Base-by-base conservation (phyloP, 2,329 filamentous ascomycete species). In the Mollisiaceae sp. region DNA sequence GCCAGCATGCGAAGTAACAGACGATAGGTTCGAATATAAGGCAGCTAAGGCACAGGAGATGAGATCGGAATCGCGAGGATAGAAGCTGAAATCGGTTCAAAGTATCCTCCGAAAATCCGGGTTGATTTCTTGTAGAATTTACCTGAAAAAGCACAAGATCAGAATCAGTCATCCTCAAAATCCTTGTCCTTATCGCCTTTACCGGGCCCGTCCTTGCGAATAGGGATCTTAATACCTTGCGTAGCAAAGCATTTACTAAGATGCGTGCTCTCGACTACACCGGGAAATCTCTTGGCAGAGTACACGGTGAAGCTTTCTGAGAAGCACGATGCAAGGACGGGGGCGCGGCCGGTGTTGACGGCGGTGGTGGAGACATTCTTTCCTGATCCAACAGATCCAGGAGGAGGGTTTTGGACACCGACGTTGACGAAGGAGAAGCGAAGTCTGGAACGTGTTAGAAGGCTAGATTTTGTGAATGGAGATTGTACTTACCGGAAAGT, bases 261-360 rank as follows among this genome's bases (percentile, higher is more conserved):
- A 4, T 88, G 80, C 0, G 95, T 99, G 77, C 91, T 96, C 77
- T 98, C 94, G 65, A 97, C 97, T 1, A 99, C 95, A 47, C 95
- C 95, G 0, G 95, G 95, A 78, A 99, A 99, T 75, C 97, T 97
- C 84, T 99, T 99, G 57, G 95, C 95, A 2, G 92, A 97, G 79
- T 91, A 98, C 36, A 99, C 95, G 62, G 93, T 92, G 82, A 99
- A 98, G 2, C 89, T 85, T 4, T 97, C 91, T 57, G 92, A 96
- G 79, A 94, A 98, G 72, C 89, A 90, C 9, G 89, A 91, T 0
- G 94, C 93, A 20, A 98, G 85, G 14, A 97, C 90, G 0, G 92
- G 92, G 0, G 92, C 91, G 68, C 88, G 89, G 63, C 89, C 90
- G 43, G 86, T 89, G 77, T 93, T 95, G 66, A 96, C 82, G 3